These are phyloP conservation scores for Pythium periplocum DNA, from an alignment of 352 stramenopile species.

Conservation along the genomic window DNA sequence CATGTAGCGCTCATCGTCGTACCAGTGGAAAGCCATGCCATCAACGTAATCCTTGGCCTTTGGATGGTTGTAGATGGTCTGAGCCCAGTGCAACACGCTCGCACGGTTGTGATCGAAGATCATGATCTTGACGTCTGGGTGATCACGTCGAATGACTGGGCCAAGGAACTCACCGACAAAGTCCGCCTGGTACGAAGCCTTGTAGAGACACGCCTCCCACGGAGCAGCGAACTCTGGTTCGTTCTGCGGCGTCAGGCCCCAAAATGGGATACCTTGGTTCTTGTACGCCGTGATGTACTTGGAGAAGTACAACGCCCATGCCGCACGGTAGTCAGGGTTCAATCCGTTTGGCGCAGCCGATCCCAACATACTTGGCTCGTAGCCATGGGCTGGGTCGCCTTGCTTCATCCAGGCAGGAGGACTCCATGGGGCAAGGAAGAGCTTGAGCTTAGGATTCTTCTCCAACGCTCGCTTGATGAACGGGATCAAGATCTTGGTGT, in stretches of 20 bases:
- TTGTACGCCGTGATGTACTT: slow-evolving; percentile 92
- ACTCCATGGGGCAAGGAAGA: slow-evolving; percentile 88
- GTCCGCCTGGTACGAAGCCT: slow-evolving; percentile 44
- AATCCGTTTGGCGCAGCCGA: slow-evolving; percentile 50
- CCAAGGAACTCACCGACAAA: slow-evolving; percentile 87
- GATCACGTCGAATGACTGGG: slow-evolving; percentile 71
- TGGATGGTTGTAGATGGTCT: slow-evolving; percentile 62
- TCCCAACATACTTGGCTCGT: slow-evolving; percentile 58
- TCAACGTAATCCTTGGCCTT: slow-evolving; percentile 74
- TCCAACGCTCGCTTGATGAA: slow-evolving; percentile 73
- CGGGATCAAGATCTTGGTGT: slow-evolving; percentile 79
- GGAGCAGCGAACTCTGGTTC: slow-evolving; percentile 74
- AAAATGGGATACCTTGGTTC: slow-evolving; percentile 74
- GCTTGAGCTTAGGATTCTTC: slow-evolving; percentile 63
- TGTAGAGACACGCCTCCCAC: slow-evolving; percentile 72
- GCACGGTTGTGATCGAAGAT: slow-evolving; percentile 90
- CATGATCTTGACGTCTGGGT: slow-evolving; percentile 89
- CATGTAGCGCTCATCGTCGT: slow-evolving; percentile 57
- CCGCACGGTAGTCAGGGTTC: slow-evolving; percentile 36
- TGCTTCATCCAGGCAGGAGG: slow-evolving; percentile 88
- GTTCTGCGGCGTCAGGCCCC: slow-evolving; percentile 89
- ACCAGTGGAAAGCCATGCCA: slow-evolving; percentile 91
- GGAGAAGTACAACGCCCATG: slow-evolving; percentile 90
- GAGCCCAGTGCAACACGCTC: slow-evolving; percentile 62
- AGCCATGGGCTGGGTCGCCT: slow-evolving; percentile 21